phyloP scores from a whole-genome alignment of 1,284 basidiomycete genomes.

The Tremellales sp. region DNA sequence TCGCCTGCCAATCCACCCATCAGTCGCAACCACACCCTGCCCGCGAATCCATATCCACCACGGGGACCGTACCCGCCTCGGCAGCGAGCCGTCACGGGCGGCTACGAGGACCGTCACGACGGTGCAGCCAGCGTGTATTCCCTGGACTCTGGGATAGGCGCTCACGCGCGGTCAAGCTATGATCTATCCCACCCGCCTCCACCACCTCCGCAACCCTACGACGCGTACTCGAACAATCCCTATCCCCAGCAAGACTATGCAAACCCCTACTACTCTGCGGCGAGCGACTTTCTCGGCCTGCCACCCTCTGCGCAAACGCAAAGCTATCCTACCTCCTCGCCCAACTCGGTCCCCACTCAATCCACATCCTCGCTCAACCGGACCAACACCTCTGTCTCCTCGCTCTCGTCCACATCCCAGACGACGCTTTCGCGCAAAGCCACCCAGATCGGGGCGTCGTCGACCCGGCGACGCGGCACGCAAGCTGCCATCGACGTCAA shows the following conservation, averaged over 20 bases:
- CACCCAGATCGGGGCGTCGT: conserved; percentile 52
- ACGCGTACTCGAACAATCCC: conserved; percentile 11
- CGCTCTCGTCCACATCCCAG: conserved; percentile 27
- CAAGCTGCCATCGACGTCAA: conserved; percentile 74
- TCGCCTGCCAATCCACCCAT: conserved; percentile 8
- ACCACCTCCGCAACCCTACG: neutral
- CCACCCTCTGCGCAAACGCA: conserved; percentile 48
- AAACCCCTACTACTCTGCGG: conserved; percentile 53
- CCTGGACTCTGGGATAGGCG: conserved; percentile 44
- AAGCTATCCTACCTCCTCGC: conserved; percentile 17
- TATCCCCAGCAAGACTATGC: conserved; percentile 22
- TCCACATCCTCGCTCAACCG: conserved; percentile 34
- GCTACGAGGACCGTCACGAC: conserved; percentile 26
- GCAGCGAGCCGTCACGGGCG: conserved; percentile 20
- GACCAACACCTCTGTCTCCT: conserved; percentile 43
- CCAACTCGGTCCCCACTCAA: conserved; percentile 21
- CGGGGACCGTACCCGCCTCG: conserved; percentile 13
- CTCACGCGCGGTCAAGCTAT: conserved; percentile 22
- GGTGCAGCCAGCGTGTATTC: conserved; percentile 45
- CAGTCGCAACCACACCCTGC: conserved; percentile 15
- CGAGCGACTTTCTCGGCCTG: conserved; percentile 70
- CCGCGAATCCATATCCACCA: conserved; percentile 9
- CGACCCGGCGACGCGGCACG: conserved; percentile 52
- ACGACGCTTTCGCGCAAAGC: conserved; percentile 37
- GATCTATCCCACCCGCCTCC: neutral